A percentile compares a stretch with the other conserved stretches of the same genome.
These are phyloP conservation scores for Cladosporium sp. DNA, from an alignment of 2,329 filamentous ascomycete species.

Conservation along the genomic window DNA sequence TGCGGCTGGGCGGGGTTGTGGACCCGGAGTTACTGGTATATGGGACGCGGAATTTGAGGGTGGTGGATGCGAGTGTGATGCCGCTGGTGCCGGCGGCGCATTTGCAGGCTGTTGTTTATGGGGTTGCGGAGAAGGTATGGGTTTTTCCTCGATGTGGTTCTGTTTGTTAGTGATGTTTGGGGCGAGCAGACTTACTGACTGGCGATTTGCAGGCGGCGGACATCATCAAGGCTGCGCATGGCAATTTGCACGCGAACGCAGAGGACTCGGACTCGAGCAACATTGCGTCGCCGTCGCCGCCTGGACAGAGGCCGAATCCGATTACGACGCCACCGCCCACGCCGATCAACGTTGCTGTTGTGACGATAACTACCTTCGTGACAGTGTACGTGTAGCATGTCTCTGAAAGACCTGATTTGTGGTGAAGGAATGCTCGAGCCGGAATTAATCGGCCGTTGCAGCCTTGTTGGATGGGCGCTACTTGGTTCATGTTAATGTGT, in stretches of 20 bases:
- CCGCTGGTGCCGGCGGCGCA: conserved; percentile 46
- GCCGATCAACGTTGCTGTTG: not conserved
- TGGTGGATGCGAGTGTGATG: conserved; percentile 49
- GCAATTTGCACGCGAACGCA: not conserved
- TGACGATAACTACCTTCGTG: conserved; percentile 18
- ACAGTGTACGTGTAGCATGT: conserved; percentile 9
- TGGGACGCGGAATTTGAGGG: conserved; percentile 46
- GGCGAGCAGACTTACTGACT: too few relatives aligned
- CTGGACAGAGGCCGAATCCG: not conserved
- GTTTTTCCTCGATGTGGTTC: not conserved
- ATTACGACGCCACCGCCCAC: not conserved
- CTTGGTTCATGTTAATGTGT: not conserved
- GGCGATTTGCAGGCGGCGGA: conserved; percentile 43
- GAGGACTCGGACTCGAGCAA: not conserved
- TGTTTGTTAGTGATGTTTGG: too few relatives aligned
- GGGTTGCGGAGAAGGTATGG: conserved; percentile 42
- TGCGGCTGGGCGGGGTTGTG: conserved; percentile 52
- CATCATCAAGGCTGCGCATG: conserved; percentile 43
- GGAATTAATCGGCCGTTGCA: not conserved
- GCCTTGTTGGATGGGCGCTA: not conserved
- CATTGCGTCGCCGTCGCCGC: not conserved
- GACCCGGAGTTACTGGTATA: conserved; percentile 46
- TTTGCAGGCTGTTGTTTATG: conserved; percentile 36
- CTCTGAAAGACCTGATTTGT: not conserved
- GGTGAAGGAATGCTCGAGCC: not conserved